Base-by-base conservation (phyloP, 2,329 filamentous ascomycete species). In the Blastomyces silverae region DNA sequence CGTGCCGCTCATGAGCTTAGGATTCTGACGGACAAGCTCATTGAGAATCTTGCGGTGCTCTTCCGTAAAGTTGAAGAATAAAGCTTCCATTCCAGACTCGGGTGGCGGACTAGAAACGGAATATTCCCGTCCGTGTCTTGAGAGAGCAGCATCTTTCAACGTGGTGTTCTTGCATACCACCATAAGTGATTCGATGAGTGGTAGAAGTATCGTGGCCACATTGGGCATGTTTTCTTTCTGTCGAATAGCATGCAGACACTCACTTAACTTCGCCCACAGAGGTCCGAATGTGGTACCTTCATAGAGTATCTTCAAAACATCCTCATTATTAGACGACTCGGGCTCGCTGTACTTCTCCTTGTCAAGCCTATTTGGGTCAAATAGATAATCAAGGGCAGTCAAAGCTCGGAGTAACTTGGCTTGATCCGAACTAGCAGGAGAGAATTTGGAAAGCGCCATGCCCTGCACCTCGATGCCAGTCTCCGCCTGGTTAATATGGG, bases 121-220 rank as follows among this genome's bases (percentile, higher is more conserved):
- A 75, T 90, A 84, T 59, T 94, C 90, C 73, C 89, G 89, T 67
- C 76, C 79, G 48, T 75, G 77, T 64, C 75, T 83, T 75, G 74
- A 72, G 50, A 83, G 70, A 1, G 83, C 77, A 34, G 86, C 79
- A 66, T 94, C 90, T 72, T 87, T 88, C 63, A 92, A 81, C 1
- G 91, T 89, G 10, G 92, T 96, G 76, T 97, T 97, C 82, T 97
- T 99, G 84, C 95, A 99, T 37, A 99, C 92, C 63, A 99, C 94
- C 94, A 99, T 99, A 67, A 99, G 82, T 6, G 92, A 91, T 77
- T 99, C 94, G 67, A 99, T 97, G 39, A 99, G 81, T 39, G 94
- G 94, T 46, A 97, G 82, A 34, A 99, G 83, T 68, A 97, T 97
- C 0, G 93, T 97, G 39, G 94, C 95, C 64, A 99, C 92, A 72